A percentile compares a stretch with the other conserved stretches of the same genome.
Conservation (phyloP, 148 eudicot genomes). For the Cornus suecica region DNA sequence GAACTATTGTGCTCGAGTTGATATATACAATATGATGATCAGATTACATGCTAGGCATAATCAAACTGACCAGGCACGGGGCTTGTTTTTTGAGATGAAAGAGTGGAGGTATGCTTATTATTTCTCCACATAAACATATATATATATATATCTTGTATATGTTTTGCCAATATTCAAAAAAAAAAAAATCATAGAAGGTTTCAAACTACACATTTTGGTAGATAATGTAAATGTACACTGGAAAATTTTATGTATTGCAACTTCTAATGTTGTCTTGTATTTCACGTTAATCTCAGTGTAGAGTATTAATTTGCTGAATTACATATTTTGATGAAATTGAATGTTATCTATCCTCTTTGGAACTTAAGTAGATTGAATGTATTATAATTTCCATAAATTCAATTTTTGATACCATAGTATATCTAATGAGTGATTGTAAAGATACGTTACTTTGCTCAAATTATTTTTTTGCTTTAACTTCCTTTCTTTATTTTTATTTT, state of each 20-base stretch:
- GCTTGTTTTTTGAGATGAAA: constrained; percentile 98
- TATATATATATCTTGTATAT: no score
- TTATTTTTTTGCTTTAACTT: background rate
- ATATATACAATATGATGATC: constrained; percentile 95
- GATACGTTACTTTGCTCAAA: background rate
- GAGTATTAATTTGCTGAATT: background rate
- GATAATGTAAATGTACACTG: background rate
- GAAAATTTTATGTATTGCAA: background rate
- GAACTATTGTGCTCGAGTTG: constrained; percentile 79
- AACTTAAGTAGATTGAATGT: no score
- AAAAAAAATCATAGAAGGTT: background rate
- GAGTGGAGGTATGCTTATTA: constrained; percentile 65
- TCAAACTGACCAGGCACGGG: constrained; percentile 88
- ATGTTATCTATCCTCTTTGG: background rate
- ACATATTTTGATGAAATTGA: background rate
- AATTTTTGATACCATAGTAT: background rate
- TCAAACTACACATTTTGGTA: background rate
- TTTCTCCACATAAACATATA: background rate
- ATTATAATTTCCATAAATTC: no score
- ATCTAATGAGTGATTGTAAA: background rate
- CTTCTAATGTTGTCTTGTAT: background rate
- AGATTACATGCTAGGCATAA: constrained; percentile 84
- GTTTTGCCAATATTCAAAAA: no score
- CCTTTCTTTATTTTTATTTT: background rate
- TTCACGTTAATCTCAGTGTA: no score